Conservation (phyloP, 257 asterid genomes). For the Solanum megistacrolobum region DNA sequence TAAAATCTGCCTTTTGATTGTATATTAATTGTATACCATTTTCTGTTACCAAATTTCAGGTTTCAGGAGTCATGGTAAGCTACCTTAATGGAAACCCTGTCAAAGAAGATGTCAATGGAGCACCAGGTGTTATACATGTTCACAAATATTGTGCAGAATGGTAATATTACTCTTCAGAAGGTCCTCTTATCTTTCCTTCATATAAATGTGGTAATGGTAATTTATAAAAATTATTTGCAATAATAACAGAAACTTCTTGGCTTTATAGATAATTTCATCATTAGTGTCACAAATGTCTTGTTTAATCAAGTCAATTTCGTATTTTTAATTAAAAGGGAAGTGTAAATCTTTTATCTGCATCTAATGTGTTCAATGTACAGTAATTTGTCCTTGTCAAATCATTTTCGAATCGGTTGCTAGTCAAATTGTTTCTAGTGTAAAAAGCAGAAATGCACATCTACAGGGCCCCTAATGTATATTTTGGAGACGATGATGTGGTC, state of each 20-base stretch:
- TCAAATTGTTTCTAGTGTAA: neutral
- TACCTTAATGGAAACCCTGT: conserved; percentile 54
- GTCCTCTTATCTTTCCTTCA: neutral
- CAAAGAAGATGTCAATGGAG: conserved; percentile 19
- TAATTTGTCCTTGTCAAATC: neutral
- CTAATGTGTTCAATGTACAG: neutral
- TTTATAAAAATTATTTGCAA: neutral
- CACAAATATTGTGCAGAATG: conserved; percentile 85
- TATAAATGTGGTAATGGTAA: neutral
- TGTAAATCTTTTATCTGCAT: neutral
- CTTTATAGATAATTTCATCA: neutral
- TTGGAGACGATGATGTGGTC: conserved; percentile 47
- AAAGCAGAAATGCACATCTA: conserved; percentile 1
- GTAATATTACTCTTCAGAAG: conserved; percentile 25
- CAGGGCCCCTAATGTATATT: conserved; percentile 98
- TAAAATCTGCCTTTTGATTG: conserved; percentile 1
- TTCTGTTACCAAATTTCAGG: conserved; percentile 30
- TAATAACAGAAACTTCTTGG: neutral
- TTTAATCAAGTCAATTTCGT: neutral
- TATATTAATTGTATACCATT: neutral
- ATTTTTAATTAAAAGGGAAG: neutral
- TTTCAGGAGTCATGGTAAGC: conserved; percentile 69
- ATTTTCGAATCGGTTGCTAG: neutral
- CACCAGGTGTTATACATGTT: conserved; percentile 35
- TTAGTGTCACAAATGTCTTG: neutral